Conservation (phyloP, 2,329 filamentous ascomycete genomes). For the Sarocladium brachiariae region DNA sequence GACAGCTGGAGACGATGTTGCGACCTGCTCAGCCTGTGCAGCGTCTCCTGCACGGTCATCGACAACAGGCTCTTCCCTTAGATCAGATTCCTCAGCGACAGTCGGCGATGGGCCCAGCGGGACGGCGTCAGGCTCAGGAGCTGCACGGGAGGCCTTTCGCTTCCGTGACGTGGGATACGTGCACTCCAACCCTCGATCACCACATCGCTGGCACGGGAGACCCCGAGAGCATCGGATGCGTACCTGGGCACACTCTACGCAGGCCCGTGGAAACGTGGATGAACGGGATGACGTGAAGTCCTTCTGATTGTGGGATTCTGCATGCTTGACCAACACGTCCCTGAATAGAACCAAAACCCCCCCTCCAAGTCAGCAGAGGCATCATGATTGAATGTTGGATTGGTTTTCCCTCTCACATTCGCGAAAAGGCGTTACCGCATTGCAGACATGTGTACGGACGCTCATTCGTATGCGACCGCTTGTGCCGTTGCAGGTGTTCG, state of each 20-base stretch:
- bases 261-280: constrained; percentile 10
- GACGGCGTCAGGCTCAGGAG: neutral
- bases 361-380: neutral
- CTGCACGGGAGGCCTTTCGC: constrained; percentile 3
- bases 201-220: constrained; percentile 12
- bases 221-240: constrained; percentile 12
- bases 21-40: neutral
- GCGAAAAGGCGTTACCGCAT: neutral
- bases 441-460: neutral
- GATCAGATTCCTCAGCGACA: neutral
- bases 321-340: constrained; percentile 2
- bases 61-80: too few species aligned
- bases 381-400: neutral
- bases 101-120: neutral
- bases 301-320: constrained; percentile 2
- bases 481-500: constrained; percentile 10
- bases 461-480: constrained; percentile 15
- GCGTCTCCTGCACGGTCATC: neutral
- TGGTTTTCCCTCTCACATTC: neutral
- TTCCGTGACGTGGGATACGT: constrained; percentile 11
- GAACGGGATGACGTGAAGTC: neutral
- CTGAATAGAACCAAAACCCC: neutral
- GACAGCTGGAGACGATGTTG: neutral
- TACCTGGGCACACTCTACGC: constrained; percentile 12
- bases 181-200: constrained; percentile 9